A percentile compares a stretch with the other conserved stretches of the same genome.
Conservation (phyloP, 805 yeast genomes). For the Wickerhamiella shivajii region DNA sequence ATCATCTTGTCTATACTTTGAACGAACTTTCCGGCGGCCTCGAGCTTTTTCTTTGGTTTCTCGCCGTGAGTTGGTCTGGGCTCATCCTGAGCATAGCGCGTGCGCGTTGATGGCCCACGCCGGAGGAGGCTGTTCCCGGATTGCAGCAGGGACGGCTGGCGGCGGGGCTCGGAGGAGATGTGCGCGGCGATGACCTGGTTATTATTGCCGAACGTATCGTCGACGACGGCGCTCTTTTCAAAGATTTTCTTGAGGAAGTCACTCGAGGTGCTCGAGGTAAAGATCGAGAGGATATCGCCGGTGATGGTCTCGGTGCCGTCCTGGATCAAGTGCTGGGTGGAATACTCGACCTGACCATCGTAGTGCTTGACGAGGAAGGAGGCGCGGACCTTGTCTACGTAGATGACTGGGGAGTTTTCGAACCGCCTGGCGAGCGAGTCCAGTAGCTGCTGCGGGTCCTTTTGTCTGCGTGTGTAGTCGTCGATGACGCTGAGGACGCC, state of each 20-base stretch:
- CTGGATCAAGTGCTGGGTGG: slow-evolving; percentile 35
- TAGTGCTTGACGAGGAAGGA: slow-evolving; percentile 42
- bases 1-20: slow-evolving; percentile 25
- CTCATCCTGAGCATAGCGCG: too few relatives aligned
- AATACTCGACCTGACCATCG: slow-evolving; percentile 44
- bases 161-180: slow-evolving; percentile 27
- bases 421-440: slow-evolving; percentile 23
- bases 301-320: slow-evolving; percentile 38
- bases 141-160: slow-evolving; percentile 26
- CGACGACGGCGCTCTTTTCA: slow-evolving; percentile 26
- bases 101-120: slow-evolving; percentile 7
- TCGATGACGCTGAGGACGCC: slow-evolving; percentile 28
- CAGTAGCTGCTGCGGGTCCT: slow-evolving; percentile 22
- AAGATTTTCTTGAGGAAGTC: slow-evolving; percentile 25
- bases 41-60: slow-evolving; percentile 3
- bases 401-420: slow-evolving; percentile 20
- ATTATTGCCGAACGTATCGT: slow-evolving; percentile 22
- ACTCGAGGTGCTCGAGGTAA: slow-evolving; percentile 27
- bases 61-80: slow-evolving; percentile 13
- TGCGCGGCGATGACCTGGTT: slow-evolving; percentile 26
- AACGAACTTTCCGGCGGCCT: slow-evolving; percentile 19
- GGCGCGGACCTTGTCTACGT: slow-evolving; percentile 22
- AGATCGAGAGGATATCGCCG: slow-evolving; percentile 28
- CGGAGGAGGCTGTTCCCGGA: slow-evolving; percentile 4
- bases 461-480: slow-evolving; percentile 26